Base-by-base conservation (phyloP, 768 basidiomycete species). In the Steccherinum ochraceum region DNA sequence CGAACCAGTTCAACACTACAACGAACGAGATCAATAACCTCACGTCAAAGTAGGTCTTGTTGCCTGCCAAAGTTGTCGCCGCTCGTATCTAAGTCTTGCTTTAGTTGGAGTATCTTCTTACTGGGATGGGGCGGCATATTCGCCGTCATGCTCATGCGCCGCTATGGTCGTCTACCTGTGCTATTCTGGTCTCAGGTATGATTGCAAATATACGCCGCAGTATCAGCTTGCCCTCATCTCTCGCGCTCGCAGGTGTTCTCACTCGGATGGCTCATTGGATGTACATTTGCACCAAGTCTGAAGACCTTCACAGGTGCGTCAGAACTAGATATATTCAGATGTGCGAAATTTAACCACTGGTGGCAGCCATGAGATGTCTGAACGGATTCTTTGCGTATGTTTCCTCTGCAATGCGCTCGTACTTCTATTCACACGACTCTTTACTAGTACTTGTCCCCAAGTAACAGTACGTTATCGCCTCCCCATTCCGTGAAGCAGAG, bases 131-230 rank as follows among this genome's bases (percentile, higher is more conserved):
- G 83, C 40, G 79, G 79, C n/a, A 52, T 83, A 16, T 69, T 78
- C 53, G 76, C 76, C n/a, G 81, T 84, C 5, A 80, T 84, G 69
- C 62, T 84, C 25, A 79, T 85, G 62, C 72, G 83, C 26, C 75
- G 80, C n/a, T 75, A 66, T 49, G 85, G 85, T 5, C 77, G 85
- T 40, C 72, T 88, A 1, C 83, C 84, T 0, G 68, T 86, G 11
- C 64, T 88, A 27, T 86, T 85, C 67, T 88, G 84, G 84, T 81
- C 81, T 0, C 84, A 86, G 67, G 79, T 79, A 49, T 23, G 68
- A 39, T 40, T 30, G 30, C 35, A n/a, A 2, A 18, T 25, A 47
- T 12, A 27, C 12, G 12, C 25, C 26, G 16, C 46, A 30, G 35
- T 39, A 11, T 11, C 11, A n/a, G 35, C 35, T 39, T 11, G n/a